These are phyloP conservation scores for Phascolomyces articulosus DNA, from an alignment of 371 early-diverging fungal species.

Conservation along the genomic window DNA sequence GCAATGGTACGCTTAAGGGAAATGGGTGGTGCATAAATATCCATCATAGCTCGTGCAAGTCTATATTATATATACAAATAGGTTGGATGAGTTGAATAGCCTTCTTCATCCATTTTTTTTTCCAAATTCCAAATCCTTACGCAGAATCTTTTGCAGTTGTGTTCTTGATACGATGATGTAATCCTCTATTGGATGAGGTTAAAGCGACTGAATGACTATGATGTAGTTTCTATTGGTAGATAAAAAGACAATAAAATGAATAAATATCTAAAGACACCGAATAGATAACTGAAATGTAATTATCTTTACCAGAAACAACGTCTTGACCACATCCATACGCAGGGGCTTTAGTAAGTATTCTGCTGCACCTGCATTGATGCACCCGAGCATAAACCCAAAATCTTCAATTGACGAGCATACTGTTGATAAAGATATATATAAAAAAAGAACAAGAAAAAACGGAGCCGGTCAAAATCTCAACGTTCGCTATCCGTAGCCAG, in stretches of 20 bases:
- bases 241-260: neutral
- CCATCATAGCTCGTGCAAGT: slow-evolving; percentile 24
- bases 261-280: too few species aligned
- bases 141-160: slow-evolving; percentile 23
- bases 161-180: slow-evolving; percentile 29
- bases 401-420: slow-evolving; percentile 41
- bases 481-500: too few species aligned
- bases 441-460: slow-evolving; percentile 18
- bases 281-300: too few species aligned
- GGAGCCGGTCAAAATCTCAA: slow-evolving; percentile 5
- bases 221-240: slow-evolving; percentile 17
- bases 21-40: slow-evolving; percentile 23
- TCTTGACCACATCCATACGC: slow-evolving; percentile 52
- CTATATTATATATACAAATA: slow-evolving; percentile 6
- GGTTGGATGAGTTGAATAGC: too few species aligned
- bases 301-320: slow-evolving; percentile 59
- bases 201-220: slow-evolving; percentile 10
- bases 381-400: slow-evolving; percentile 38
- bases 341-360: slow-evolving; percentile 61
- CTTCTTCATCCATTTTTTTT: too few species aligned
- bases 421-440: slow-evolving; percentile 15
- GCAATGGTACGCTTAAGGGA: slow-evolving; percentile 15
- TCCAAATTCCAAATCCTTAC: slow-evolving; percentile 11
- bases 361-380: slow-evolving; percentile 57
- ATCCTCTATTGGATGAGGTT: neutral